Conservation (phyloP, 1,284 basidiomycete species). For the Moesziomyces sp. region DNA sequence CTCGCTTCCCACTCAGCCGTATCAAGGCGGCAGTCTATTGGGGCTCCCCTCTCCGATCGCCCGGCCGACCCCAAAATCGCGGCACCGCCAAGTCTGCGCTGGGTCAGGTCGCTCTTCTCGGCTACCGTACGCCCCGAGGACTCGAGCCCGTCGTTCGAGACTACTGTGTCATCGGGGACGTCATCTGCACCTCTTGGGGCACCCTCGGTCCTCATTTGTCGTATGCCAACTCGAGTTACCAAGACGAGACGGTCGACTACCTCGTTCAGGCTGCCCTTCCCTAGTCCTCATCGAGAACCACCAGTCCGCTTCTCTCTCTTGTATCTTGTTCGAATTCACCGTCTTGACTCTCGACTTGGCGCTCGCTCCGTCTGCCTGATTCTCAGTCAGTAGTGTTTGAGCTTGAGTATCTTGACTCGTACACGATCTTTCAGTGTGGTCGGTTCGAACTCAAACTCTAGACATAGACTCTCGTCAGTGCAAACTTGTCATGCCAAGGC, state of each 20-base stretch:
- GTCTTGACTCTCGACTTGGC: too few relatives aligned
- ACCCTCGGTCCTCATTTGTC: conserved; percentile 13
- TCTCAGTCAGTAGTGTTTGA: too few relatives aligned
- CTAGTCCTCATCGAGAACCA: too few relatives aligned
- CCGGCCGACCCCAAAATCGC: conserved; percentile 24
- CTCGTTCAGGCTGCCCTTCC: conserved; percentile 16
- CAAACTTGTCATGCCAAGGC: too few relatives aligned
- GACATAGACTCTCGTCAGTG: too few relatives aligned
- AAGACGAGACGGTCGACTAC: conserved; percentile 23
- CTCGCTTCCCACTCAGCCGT: conserved; percentile 20
- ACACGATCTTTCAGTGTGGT: too few relatives aligned
- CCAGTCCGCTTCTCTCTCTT: too few relatives aligned
- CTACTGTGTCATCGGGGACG: conserved; percentile 13
- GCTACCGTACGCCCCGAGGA: conserved; percentile 28
- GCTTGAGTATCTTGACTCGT: too few relatives aligned
- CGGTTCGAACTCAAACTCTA: too few relatives aligned
- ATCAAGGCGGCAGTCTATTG: conserved; percentile 12
- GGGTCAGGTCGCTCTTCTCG: conserved; percentile 16
- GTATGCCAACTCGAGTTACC: conserved; percentile 19
- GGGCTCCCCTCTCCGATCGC: conserved; percentile 10
- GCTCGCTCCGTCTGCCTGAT: too few relatives aligned
- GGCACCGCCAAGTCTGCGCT: conserved; percentile 13
- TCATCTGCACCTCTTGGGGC: conserved; percentile 19
- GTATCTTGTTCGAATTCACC: too few relatives aligned
- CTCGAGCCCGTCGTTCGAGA: conserved; percentile 19